Evolutionary conservation across 768 basidiomycete genomes (phyloP).

Genomic region (Leccinellum rugosiceps): DNA sequence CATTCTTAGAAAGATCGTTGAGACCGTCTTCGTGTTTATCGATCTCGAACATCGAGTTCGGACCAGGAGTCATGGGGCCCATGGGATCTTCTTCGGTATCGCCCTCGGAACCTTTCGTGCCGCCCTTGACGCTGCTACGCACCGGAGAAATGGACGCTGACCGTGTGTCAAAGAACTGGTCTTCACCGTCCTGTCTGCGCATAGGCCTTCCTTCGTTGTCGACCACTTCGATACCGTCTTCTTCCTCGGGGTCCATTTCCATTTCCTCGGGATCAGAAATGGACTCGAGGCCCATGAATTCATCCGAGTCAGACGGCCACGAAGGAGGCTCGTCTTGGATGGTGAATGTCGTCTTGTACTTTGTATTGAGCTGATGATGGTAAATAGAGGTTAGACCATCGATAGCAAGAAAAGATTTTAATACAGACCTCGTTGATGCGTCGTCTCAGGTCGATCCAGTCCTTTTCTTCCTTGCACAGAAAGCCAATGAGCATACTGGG

Average conservation of each 20-base stretch:
- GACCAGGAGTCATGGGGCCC: slow-evolving; percentile 68
- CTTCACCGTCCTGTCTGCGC: slow-evolving; percentile 32
- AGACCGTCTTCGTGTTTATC: slow-evolving; percentile 16
- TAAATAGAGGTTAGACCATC: slow-evolving; percentile 7
- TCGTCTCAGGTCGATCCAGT: slow-evolving; percentile 79
- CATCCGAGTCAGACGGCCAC: slow-evolving; percentile 76
- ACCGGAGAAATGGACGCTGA: slow-evolving; percentile 45
- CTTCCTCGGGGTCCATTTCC: slow-evolving; percentile 53
- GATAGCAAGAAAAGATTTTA: not conserved
- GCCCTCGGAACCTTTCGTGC: slow-evolving; percentile 49
- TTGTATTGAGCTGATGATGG: slow-evolving; percentile 31
- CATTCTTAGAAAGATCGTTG: slow-evolving; percentile 27
- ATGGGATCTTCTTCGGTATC: slow-evolving; percentile 74
- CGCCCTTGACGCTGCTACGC: slow-evolving; percentile 32
- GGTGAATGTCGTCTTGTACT: slow-evolving; percentile 74
- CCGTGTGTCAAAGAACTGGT: slow-evolving; percentile 55
- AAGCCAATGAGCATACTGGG: slow-evolving; percentile 98
- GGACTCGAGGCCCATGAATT: slow-evolving; percentile 71
- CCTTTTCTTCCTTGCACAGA: slow-evolving; percentile 73
- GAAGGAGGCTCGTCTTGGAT: slow-evolving; percentile 85
- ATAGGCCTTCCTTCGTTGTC: slow-evolving; percentile 29
- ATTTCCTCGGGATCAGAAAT: slow-evolving; percentile 78
- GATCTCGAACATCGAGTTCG: slow-evolving; percentile 33
- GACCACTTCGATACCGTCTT: slow-evolving; percentile 38
- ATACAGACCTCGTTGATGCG: slow-evolving; percentile 68